These are phyloP conservation scores for Entomortierella beljakovae DNA, from an alignment of 192 early-diverging fungal species.

Conservation along the genomic window DNA sequence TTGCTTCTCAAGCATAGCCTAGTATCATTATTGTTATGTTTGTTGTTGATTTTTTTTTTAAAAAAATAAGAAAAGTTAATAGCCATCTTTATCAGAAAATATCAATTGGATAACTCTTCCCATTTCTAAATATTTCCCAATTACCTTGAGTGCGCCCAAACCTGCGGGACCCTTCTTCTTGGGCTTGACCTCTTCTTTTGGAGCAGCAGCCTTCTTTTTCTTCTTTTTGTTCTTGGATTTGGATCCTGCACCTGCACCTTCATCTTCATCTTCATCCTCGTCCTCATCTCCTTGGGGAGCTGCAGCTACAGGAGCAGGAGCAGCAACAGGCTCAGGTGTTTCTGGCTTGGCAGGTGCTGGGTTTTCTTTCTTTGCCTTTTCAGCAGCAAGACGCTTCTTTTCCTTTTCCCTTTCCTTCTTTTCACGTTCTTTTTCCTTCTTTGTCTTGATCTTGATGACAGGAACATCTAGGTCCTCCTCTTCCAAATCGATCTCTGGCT, in stretches of 20 bases:
- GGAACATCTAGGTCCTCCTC: constrained; percentile 58
- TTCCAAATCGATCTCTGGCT: constrained; percentile 39
- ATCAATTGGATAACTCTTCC: too few relatives aligned
- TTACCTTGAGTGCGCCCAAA: constrained; percentile 66
- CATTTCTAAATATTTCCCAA: background rate
- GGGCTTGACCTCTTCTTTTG: constrained; percentile 63
- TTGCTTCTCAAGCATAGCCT: constrained; percentile 78
- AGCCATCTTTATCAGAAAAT: too few relatives aligned
- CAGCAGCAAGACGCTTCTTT: constrained; percentile 60
- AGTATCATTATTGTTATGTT: constrained; percentile 17
- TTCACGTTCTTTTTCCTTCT: constrained; percentile 90
- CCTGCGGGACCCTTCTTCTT: constrained; percentile 69
- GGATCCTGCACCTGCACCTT: constrained; percentile 54
- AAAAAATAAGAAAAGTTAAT: too few relatives aligned
- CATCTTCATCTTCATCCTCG: constrained; percentile 56
- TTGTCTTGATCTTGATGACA: constrained; percentile 73
- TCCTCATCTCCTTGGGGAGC: constrained; percentile 52
- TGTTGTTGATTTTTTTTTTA: too few relatives aligned
- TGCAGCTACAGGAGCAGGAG: constrained; percentile 35
- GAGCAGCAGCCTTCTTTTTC: constrained; percentile 65
- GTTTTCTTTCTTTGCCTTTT: constrained; percentile 58
- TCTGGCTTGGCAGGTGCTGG: constrained; percentile 41
- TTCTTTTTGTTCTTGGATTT: constrained; percentile 70
- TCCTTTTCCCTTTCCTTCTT: constrained; percentile 82
- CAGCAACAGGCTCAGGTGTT: constrained; percentile 54